Conservation (phyloP, 2,329 filamentous ascomycete genomes). For the Apiospora saccharicola region DNA sequence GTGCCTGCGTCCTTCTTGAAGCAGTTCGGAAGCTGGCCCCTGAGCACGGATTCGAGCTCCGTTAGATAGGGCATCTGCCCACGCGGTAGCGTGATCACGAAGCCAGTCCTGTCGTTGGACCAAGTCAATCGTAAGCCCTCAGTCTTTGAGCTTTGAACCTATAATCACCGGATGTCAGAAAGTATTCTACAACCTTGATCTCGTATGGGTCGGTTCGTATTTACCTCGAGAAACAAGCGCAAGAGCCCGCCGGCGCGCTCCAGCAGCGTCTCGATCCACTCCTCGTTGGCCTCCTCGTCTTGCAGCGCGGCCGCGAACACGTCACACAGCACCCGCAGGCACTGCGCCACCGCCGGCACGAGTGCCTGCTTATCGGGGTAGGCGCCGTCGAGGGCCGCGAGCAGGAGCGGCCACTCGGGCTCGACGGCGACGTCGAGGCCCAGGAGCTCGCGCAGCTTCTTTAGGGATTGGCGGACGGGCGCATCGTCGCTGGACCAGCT, state of each 20-base stretch:
- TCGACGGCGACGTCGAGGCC: slow-evolving; percentile 46
- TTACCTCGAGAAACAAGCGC: slow-evolving; percentile 46
- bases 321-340: slow-evolving; percentile 50
- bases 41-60: slow-evolving; percentile 47
- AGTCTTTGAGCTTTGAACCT: slow-evolving; percentile 35
- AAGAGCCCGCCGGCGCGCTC: slow-evolving; percentile 44
- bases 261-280: slow-evolving; percentile 52
- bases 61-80: slow-evolving; percentile 39
- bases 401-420: slow-evolving; percentile 34
- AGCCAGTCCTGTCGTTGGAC: slow-evolving; percentile 46
- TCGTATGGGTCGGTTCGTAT: slow-evolving; percentile 31
- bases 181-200: not conserved
- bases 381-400: slow-evolving; percentile 30
- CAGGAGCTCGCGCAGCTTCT: slow-evolving; percentile 43
- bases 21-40: slow-evolving; percentile 43
- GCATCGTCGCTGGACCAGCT: slow-evolving; percentile 48
- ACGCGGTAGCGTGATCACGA: slow-evolving; percentile 50
- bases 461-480: slow-evolving; percentile 44
- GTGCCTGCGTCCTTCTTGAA: slow-evolving; percentile 40
- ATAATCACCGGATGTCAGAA: not conserved
- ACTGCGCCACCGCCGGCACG: slow-evolving; percentile 45
- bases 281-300: slow-evolving; percentile 48
- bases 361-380: slow-evolving; percentile 50
- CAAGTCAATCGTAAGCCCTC: slow-evolving; percentile 46
- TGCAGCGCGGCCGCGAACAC: slow-evolving; percentile 48